These are phyloP conservation scores for Ustilago shanxiensis DNA, from an alignment of 1,284 basidiomycete genomes.

Conservation along the genomic window DNA sequence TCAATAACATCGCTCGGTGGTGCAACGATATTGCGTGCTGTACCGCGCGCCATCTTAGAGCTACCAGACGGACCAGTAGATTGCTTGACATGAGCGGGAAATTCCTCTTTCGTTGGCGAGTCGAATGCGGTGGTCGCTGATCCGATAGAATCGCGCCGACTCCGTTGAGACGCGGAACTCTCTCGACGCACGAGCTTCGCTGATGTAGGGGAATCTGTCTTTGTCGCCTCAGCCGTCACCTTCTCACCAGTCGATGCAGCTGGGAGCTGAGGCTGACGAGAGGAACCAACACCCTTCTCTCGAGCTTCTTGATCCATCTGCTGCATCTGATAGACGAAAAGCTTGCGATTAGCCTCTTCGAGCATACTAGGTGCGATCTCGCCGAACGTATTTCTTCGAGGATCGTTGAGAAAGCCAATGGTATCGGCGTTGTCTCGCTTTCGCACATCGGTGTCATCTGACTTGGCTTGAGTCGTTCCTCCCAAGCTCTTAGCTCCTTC, in stretches of 20 bases:
- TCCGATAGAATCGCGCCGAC: constrained; percentile 48
- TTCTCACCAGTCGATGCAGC: not conserved
- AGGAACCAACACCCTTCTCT: constrained; percentile 24
- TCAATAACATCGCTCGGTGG: constrained; percentile 55
- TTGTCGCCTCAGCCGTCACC: not conserved
- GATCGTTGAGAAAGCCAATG: constrained; percentile 23
- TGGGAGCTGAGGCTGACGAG: constrained; percentile 15
- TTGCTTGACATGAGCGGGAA: constrained; percentile 9
- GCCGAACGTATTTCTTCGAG: constrained; percentile 40
- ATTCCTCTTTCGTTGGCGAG: constrained; percentile 39
- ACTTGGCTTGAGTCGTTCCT: constrained; percentile 35
- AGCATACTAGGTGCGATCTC: constrained; percentile 34
- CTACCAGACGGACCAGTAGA: constrained; percentile 9
- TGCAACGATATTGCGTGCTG: constrained; percentile 30
- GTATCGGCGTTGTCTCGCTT: constrained; percentile 13
- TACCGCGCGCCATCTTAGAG: constrained; percentile 15
- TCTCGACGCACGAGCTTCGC: constrained; percentile 17
- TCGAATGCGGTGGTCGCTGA: constrained; percentile 57
- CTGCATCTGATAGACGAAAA: constrained; percentile 42
- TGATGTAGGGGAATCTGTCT: not conserved
- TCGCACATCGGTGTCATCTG: constrained; percentile 34
- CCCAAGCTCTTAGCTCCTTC: constrained; percentile 18
- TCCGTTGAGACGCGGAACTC: constrained; percentile 34
- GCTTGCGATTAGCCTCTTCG: constrained; percentile 42
- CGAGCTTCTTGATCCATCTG: constrained; percentile 24